These are phyloP conservation scores for Neocatenulostroma microsporum DNA, from an alignment of 2,329 filamentous ascomycete genomes.

Conservation along the genomic window DNA sequence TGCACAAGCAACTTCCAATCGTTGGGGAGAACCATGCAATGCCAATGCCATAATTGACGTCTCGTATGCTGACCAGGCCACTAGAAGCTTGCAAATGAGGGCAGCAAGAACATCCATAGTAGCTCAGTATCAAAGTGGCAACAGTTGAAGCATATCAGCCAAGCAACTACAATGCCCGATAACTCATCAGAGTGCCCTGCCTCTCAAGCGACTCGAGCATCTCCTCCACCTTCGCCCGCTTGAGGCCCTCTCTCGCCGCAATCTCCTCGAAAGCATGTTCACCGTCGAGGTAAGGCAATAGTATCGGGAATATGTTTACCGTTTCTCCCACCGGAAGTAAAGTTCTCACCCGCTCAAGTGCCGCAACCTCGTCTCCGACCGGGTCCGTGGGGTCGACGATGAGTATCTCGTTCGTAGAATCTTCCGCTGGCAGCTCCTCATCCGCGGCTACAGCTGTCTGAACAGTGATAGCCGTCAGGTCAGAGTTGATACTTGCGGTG, in stretches of 20 bases:
- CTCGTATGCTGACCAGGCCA: too few relatives aligned
- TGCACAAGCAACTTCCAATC: too few relatives aligned
- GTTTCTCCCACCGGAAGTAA: slow-evolving; percentile 44
- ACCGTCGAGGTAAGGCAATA: slow-evolving; percentile 85
- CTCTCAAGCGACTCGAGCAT: slow-evolving; percentile 58
- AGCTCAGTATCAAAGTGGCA: too few relatives aligned
- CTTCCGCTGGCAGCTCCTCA: neutral
- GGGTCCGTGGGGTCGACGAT: slow-evolving; percentile 18
- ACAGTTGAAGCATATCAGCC: too few relatives aligned
- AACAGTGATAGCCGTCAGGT: slow-evolving; percentile 18
- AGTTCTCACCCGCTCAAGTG: slow-evolving; percentile 10
- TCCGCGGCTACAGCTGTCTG: slow-evolving; percentile 1
- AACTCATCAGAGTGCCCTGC: slow-evolving; percentile 40
- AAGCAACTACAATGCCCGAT: slow-evolving; percentile 6
- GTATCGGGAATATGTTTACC: slow-evolving; percentile 60
- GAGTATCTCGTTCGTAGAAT: slow-evolving; percentile 2
- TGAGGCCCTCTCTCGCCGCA: slow-evolving; percentile 74
- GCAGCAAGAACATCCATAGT: too few relatives aligned
- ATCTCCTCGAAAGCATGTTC: slow-evolving; percentile 78
- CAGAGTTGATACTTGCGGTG: slow-evolving; percentile 19
- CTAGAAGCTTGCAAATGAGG: too few relatives aligned
- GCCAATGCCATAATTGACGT: too few relatives aligned
- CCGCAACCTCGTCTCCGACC: slow-evolving; percentile 10
- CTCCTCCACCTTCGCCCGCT: slow-evolving; percentile 58
- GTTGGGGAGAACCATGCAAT: too few relatives aligned